These are phyloP conservation scores for Arxiozyma bovina DNA, from an alignment of 1,139 yeast species.

Conservation along the genomic window DNA sequence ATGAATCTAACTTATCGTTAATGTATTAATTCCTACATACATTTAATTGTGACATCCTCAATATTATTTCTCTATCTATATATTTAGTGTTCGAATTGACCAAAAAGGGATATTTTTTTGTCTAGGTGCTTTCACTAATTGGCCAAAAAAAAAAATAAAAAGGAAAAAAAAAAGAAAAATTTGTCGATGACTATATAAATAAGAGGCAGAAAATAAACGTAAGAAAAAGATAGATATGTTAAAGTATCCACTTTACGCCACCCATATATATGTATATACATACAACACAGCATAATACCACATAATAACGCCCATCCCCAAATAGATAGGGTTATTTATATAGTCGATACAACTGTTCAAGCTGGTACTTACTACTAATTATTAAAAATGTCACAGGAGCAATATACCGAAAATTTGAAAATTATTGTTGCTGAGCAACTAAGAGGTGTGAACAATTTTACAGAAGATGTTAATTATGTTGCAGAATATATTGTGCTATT, in stretches of 20 bases:
- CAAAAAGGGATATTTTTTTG: not conserved
- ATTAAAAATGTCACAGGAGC: slow-evolving; percentile 28
- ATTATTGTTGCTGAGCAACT: slow-evolving; percentile 31
- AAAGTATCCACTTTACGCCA: not conserved
- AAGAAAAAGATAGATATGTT: not conserved
- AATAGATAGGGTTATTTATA: not conserved
- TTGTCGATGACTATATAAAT: not conserved
- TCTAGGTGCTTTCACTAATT: too few species aligned
- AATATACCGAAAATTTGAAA: slow-evolving; percentile 31
- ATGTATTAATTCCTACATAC: too few species aligned
- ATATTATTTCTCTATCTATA: not conserved
- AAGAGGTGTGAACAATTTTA: slow-evolving; percentile 32
- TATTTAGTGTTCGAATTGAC: not conserved
- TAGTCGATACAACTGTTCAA: not conserved
- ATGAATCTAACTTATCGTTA: too few species aligned
- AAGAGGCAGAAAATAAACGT: not conserved
- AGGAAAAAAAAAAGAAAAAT: too few species aligned
- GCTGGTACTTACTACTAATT: too few species aligned
- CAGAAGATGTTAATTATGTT: slow-evolving; percentile 66
- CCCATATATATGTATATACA: not conserved
- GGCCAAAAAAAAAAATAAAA: not conserved
- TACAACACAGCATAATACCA: too few species aligned
- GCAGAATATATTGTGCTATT: slow-evolving; percentile 72
- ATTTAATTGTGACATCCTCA: not conserved
- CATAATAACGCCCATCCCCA: not conserved